Base-by-base conservation (phyloP, 2,329 filamentous ascomycete species). In the Paecilomyces formosus region DNA sequence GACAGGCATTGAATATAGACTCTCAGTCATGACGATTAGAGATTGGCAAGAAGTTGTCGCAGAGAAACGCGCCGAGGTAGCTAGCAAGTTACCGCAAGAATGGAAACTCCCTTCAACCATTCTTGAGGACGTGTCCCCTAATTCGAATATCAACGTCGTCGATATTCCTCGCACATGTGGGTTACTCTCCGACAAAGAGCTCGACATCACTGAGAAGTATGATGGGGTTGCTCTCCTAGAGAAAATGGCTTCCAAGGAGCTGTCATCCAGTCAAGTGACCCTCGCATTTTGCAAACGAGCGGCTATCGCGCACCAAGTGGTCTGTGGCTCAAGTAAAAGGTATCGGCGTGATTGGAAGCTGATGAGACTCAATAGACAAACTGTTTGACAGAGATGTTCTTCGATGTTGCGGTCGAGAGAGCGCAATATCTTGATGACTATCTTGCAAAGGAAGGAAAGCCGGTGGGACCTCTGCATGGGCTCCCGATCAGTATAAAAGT, bases 401-500 rank as follows among this genome's bases (percentile, higher is more conserved):
- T 77, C 54, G 56, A 62, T 0, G 62, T 70, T 3, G 77, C 75
- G 0, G 57, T 76, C 1, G 65, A 71, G 4, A 63, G 69, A n/a
- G 76, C 76, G 2, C 63, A 66, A 28, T 65, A 66, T 13, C 67
- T 78, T 1, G 75, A 78, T 58, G 62, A 66, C 1, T 71, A 74
- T 52, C 61, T 72, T 1, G 31, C 62, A 22, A 60, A 61, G 9
- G 64, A 69, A 22, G 68, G 67, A 8, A 68, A 64, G 35, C 63
- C 69, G 0, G 52, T 73, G 3, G 74, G 74, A 0, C 74, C 75
- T 1, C 59, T 77, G 2, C 75, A 78, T 59, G 74, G 75, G 0
- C 60, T 77, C 0, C 75, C 75, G 0, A 65, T 78, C 24, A 72
- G 69, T 39, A 49, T 77, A 21, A 78, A 74, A 57, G 72, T 71